Evolutionary conservation across 768 basidiomycete species (phyloP).

Genomic region (Dacryopinax spathularia): DNA sequence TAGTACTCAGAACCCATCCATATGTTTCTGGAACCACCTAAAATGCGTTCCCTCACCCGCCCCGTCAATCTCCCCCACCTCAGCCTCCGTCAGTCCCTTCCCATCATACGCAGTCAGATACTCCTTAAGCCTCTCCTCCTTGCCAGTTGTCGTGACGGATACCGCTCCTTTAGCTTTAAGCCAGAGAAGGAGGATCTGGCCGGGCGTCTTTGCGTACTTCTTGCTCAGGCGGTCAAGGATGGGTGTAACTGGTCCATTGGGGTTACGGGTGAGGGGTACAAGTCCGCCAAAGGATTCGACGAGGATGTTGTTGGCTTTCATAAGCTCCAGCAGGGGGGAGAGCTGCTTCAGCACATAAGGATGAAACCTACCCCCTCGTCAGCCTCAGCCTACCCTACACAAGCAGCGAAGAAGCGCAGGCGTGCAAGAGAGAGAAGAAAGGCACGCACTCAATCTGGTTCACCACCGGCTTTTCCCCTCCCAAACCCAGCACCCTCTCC

Average conservation of each 20-base stretch:
- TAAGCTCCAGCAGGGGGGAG: conserved; percentile 18
- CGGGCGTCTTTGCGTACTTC: conserved; percentile 17
- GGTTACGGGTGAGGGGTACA: conserved; percentile 39
- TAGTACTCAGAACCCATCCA: no score
- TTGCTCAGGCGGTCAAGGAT: conserved; percentile 25
- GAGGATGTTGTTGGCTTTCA: conserved; percentile 26
- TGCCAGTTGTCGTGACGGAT: background rate
- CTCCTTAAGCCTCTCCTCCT: no score
- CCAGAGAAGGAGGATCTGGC: conserved; percentile 24
- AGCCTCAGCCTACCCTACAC: no score
- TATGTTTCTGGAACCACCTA: no score
- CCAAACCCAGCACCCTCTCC: conserved; percentile 52
- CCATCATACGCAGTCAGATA: no score
- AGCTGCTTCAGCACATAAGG: conserved; percentile 22
- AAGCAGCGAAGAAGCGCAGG: no score
- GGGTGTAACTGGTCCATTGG: conserved; percentile 34
- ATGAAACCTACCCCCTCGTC: no score
- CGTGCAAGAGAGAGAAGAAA: no score
- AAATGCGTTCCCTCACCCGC: no score
- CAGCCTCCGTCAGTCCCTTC: no score
- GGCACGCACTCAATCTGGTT: conserved; percentile 42
- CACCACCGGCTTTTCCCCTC: conserved; percentile 60
- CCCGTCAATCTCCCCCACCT: no score
- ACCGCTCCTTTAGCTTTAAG: conserved; percentile 7
- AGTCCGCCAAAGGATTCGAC: conserved; percentile 31